Base-by-base conservation (phyloP, 2,329 filamentous ascomycete species). In the Canariomyces notabilis region DNA sequence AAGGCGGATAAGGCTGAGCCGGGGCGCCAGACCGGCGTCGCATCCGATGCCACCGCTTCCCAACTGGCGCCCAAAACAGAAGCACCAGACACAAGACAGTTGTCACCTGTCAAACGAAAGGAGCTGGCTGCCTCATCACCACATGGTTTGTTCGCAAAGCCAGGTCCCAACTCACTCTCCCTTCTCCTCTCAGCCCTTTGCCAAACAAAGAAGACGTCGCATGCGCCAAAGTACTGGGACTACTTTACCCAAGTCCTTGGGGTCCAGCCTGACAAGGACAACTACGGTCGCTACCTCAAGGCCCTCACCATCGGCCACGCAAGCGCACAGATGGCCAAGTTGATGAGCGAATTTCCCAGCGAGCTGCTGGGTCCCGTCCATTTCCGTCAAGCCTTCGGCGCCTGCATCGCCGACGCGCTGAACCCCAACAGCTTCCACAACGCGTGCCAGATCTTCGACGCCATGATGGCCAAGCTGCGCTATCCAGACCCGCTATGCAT, bases 171-270 rank as follows among this genome's bases (percentile, higher is more conserved):
- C 55, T 74, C 76, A 2, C 75, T 98, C 2, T 84, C 84, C 1
- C 64, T 94, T 36, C 61, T 94, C 16, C 65, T 95, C 34, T 71
- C 79, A 37, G 76, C 83, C 6, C 78, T 88, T 42, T 67, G 74
- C 11, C 73, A 77, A 23, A 75, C 82, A 23, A 75, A 77, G 42
- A 74, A 78, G 42, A 78, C 79, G 6, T 74, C 76, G 12, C 66
- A 77, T n/a, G 85, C 81, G n/a, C 67, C 76, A 42, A 74, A 74
- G 23, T 97, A 96, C 65, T 97, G 90, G 90, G 71, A 83, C 15
- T 61, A 83, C 5, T 69, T 96, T 47, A 86, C 83, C 6, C 63
- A 71, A 2, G 65, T 73, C 11, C 75, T 80, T 61, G 67, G 67
- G n/a, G 67, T 96, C 49, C 61, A 70, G 2, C 89, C 91, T 1